Percentiles rank a stretch among this genome's conserved stretches.
phyloP scores from a whole-genome alignment of 495 filamentous ascomycete genomes.

The Talaromyces wortmannii region DNA sequence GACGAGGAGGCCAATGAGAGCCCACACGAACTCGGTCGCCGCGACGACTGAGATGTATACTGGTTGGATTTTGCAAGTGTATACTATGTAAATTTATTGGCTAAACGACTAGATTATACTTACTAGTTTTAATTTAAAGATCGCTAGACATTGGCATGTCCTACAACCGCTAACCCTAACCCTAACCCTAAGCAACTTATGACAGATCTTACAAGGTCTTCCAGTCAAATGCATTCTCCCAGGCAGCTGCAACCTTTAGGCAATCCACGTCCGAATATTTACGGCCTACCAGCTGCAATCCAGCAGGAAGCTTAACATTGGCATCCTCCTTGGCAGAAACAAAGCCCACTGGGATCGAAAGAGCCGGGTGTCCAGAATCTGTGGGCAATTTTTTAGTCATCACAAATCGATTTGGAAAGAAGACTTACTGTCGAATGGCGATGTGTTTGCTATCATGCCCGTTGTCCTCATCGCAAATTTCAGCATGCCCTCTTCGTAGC shows the following conservation, averaged over 20 bases:
- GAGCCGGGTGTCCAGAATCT: not conserved
- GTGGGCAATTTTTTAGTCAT: not conserved
- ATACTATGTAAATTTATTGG: no score
- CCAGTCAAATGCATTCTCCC: constrained; percentile 4
- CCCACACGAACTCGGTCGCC: no score
- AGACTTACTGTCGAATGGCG: constrained; percentile 23
- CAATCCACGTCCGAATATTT: constrained; percentile 29
- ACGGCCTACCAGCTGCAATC: constrained; percentile 37
- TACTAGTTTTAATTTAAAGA: no score
- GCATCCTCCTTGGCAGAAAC: not conserved
- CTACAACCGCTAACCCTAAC: no score
- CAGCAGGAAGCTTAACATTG: constrained; percentile 2
- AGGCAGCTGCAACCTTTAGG: constrained; percentile 24
- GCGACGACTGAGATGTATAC: no score
- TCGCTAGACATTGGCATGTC: no score
- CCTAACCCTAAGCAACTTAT: no score
- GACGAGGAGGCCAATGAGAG: no score
- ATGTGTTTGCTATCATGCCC: not conserved
- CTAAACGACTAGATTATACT: no score
- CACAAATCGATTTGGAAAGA: not conserved
- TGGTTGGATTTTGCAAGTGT: no score
- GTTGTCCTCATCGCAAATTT: not conserved
- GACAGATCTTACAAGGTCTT: not conserved
- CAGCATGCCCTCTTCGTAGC: constrained; percentile 32
- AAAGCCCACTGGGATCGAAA: not conserved